Conservation (phyloP, 2,329 filamentous ascomycete species). For the Ophiostoma perfectum region DNA sequence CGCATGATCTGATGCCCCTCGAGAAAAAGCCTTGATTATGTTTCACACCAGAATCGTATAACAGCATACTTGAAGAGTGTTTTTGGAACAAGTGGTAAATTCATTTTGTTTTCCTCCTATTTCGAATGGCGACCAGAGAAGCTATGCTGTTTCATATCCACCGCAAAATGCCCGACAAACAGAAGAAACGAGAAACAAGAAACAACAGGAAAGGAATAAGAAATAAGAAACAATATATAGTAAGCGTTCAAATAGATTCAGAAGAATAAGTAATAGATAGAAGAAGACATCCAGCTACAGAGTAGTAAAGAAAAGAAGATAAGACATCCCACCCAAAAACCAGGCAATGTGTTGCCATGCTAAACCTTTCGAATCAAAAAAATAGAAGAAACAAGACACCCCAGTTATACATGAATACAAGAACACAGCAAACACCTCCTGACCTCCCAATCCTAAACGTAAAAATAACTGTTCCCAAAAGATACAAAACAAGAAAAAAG, state of each 20-base stretch:
- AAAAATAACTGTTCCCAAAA: neutral
- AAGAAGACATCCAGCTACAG: neutral
- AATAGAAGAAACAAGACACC: neutral
- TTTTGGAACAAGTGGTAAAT: neutral
- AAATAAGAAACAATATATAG: neutral
- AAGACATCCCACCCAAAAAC: conserved; percentile 8
- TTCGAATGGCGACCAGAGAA: neutral
- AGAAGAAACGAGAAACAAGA: neutral
- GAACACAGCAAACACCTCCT: conserved; percentile 11
- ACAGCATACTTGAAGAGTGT: no score
- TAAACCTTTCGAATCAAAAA: neutral
- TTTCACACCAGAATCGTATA: no score
- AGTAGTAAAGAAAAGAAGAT: neutral
- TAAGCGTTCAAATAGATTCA: neutral
- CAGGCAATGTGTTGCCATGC: conserved; percentile 12
- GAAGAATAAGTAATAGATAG: neutral
- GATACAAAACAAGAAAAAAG: neutral
- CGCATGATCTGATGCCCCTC: no score
- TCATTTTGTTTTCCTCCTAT: neutral
- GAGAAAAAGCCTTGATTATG: no score
- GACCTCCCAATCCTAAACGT: neutral
- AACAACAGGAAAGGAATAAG: neutral
- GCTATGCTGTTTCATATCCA: neutral
- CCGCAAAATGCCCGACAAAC: neutral
- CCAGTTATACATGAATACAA: conserved; percentile 9